Base-by-base conservation (phyloP, 352 stramenopile genomes). In the Pythium insidiosum region DNA sequence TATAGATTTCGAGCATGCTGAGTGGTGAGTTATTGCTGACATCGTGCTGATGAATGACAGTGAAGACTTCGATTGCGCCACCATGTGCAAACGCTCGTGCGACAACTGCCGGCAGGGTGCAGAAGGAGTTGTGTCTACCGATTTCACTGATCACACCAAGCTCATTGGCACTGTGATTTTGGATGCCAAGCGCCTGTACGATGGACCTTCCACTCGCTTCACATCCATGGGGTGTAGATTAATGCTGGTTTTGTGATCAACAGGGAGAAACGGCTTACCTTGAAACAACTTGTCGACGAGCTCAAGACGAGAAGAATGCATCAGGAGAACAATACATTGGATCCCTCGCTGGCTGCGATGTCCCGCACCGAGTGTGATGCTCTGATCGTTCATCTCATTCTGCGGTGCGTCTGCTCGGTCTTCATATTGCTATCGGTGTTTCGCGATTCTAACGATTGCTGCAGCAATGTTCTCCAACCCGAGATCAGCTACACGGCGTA, bases 401-500 rank as follows among this genome's bases (percentile, higher is more conserved):
- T 73, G 7, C 61, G 63, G 66, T 68, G 52, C 13, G 20, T 15
- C 42, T 7, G 13, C 39, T 18, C 15, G 25, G 20, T 46, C 34
- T 43, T 3, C 6, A 3, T 5, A 33, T 12, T 44, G 6, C 45
- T 35, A 42, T 44, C 15, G 4, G 35, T 40, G 43, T 29, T 47
- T 43, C 37, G 28, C 19, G n/a, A 19, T 19, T 34, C 30, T 6
- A 41, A 35, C 29, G 15, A 41, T 7, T 38, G 7, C 21, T 38
- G 25, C 19, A 53, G 26, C 11, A 50, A 56, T n/a, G 43, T 83
- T 16, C 33, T 88, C 22, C 66, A 83, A 29, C 69, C 68, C 6
- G 75, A 88, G 13, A 85, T 88, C 62, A 80, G 69, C 43, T 86
- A 85, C 48, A 86, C 75, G 2, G 66, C 75, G 10, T 88, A 86